Evolutionary conservation across 2,329 filamentous ascomycete species (phyloP).

Genomic region (Hirsutella minnesotensis): DNA sequence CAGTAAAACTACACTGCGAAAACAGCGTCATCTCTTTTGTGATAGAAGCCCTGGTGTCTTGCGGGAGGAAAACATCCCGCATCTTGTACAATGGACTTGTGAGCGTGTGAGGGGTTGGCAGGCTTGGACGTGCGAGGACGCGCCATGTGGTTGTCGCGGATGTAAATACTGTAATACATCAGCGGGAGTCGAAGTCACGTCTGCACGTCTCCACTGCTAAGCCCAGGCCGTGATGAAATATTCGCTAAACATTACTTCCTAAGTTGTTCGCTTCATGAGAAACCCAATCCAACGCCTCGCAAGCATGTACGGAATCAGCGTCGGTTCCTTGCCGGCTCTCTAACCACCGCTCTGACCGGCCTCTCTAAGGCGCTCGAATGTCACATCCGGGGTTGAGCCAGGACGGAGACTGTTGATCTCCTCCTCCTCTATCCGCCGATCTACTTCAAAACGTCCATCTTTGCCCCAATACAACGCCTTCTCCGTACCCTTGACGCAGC

Average conservation of each 20-base stretch:
- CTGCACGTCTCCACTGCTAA: constrained; percentile 11
- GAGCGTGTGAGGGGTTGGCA: background rate
- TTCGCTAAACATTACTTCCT: background rate
- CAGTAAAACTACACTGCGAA: constrained; percentile 23
- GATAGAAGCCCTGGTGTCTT: constrained; percentile 19
- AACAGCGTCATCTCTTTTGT: constrained; percentile 20
- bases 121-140: constrained; percentile 9
- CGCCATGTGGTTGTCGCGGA: constrained; percentile 14
- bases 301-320: background rate
- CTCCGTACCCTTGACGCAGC: constrained; percentile 50
- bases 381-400: constrained; percentile 8
- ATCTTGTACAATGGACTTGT: background rate
- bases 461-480: constrained; percentile 54
- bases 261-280: background rate
- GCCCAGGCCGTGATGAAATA: background rate
- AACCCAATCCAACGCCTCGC: background rate
- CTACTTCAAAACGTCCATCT: constrained; percentile 57
- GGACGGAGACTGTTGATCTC: constrained; percentile 21
- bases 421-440: constrained; percentile 56
- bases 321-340: background rate
- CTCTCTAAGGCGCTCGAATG: constrained; percentile 31
- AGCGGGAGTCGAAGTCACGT: constrained; percentile 22
- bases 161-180: constrained; percentile 34
- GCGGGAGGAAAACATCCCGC: constrained; percentile 12
- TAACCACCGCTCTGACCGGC: constrained; percentile 36